A percentile compares a stretch with the other conserved stretches of the same genome.
These are phyloP conservation scores for Termitomyces sp. DNA, from an alignment of 768 basidiomycete species.

Conservation along the genomic window DNA sequence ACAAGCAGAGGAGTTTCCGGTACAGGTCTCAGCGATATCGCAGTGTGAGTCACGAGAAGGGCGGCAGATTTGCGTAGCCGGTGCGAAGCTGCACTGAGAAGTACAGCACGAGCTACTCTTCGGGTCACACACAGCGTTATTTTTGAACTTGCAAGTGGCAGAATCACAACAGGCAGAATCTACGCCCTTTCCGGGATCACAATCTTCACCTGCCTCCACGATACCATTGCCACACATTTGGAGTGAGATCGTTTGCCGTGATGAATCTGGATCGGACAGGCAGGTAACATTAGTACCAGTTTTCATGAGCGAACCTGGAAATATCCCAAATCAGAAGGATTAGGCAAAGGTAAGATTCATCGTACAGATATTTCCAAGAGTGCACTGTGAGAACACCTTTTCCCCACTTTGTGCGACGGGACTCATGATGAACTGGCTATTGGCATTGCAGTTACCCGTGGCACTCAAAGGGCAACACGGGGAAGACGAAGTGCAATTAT, in stretches of 20 bases:
- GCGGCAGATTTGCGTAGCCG: conserved; percentile 66
- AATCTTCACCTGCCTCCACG: conserved; percentile 80
- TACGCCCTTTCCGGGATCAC: conserved; percentile 71
- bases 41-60: conserved; percentile 64
- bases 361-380: conserved; percentile 82
- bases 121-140: conserved; percentile 77
- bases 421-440: conserved; percentile 78
- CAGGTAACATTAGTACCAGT: conserved; percentile 62
- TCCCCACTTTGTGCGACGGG: conserved; percentile 68
- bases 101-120: conserved; percentile 77
- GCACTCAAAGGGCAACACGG: conserved; percentile 68
- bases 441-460: conserved; percentile 58
- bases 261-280: conserved; percentile 55
- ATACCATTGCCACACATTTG: conserved; percentile 86
- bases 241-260: conserved; percentile 50
- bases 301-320: conserved; percentile 61
- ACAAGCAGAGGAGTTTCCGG: conserved; percentile 71
- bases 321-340: background rate
- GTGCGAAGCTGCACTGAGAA: conserved; percentile 64
- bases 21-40: conserved; percentile 73
- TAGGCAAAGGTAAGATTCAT: conserved; percentile 5
- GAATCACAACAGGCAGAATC: conserved; percentile 73
- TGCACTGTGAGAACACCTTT: conserved; percentile 73
- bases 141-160: conserved; percentile 70
- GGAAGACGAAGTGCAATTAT: conserved; percentile 56